phyloP scores from a whole-genome alignment of 345 rosid genomes.

The Melaleuca quinquenervia region DNA sequence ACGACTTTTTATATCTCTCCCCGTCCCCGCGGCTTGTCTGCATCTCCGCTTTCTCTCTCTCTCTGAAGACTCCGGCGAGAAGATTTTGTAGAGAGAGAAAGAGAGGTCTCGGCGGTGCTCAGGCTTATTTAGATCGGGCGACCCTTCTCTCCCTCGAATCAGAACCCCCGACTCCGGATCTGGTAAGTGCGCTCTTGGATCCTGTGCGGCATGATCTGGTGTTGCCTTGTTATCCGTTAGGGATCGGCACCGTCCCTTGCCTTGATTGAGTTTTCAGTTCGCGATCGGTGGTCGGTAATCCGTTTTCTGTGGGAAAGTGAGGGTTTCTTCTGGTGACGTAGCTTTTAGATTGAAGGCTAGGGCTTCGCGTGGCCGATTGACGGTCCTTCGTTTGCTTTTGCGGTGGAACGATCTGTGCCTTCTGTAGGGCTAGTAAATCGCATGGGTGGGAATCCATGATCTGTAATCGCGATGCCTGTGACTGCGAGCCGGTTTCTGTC shows the following conservation, averaged over 20 bases:
- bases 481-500: not conserved
- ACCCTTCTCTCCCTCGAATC: not conserved
- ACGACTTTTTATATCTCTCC: not conserved
- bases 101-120: not conserved
- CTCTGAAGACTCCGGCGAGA: not conserved
- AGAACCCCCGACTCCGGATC: conserved; percentile 23
- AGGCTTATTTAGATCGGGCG: conserved; percentile 11
- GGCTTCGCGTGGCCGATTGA: not conserved
- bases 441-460: not conserved
- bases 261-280: not conserved
- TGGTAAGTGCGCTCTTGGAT: conserved; percentile 3
- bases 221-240: not conserved
- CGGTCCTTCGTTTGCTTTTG: not conserved
- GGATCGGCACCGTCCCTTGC: not conserved
- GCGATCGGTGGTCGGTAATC: not conserved
- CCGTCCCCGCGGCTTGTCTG: not conserved
- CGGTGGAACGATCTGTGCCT: not conserved
- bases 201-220: not conserved
- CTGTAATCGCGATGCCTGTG: not conserved
- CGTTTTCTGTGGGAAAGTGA: not conserved
- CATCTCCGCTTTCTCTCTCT: not conserved
- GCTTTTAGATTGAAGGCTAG: not conserved
- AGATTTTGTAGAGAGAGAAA: not conserved
- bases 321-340: not conserved
- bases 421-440: not conserved